phyloP scores from a whole-genome alignment of 495 filamentous ascomycete genomes.

The Bryoglossum gracile region DNA sequence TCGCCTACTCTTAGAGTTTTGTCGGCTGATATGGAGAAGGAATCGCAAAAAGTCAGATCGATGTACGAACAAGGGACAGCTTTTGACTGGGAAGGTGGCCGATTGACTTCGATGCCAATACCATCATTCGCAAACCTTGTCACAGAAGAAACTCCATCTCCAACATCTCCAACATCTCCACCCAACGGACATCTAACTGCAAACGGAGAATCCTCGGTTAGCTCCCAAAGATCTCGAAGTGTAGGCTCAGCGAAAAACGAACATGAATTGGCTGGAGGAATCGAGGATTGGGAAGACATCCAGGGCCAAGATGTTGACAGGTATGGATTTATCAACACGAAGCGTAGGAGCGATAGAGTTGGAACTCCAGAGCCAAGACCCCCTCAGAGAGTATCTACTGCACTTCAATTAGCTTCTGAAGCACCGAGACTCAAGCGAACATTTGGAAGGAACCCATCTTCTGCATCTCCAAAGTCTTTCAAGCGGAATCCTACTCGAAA shows the following conservation, averaged over 20 bases:
- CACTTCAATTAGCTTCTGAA: conserved; percentile 54
- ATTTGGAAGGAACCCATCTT: conserved; percentile 44
- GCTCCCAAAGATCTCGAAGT: conserved; percentile 19
- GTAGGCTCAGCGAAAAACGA: conserved; percentile 20
- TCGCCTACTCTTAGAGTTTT: conserved; percentile 34
- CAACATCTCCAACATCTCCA: too few species aligned
- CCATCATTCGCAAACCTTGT: too few species aligned
- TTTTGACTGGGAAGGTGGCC: conserved; percentile 54
- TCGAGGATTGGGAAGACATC: conserved; percentile 94
- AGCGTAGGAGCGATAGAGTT: conserved; percentile 12
- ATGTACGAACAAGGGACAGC: conserved; percentile 77
- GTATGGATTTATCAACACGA: conserved; percentile 81
- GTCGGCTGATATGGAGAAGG: conserved; percentile 75
- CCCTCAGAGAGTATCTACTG: conserved; percentile 59
- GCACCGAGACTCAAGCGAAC: conserved; percentile 51
- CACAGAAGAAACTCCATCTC: conserved; percentile 2
- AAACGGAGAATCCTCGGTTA: too few species aligned
- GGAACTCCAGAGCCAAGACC: conserved; percentile 39
- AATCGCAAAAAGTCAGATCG: conserved; percentile 81
- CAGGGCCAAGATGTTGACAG: conserved; percentile 80
- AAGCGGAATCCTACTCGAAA: conserved; percentile 34
- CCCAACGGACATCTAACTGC: too few species aligned
- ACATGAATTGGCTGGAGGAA: conserved; percentile 63
- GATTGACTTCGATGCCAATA: too few species aligned
- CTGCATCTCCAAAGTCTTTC: conserved; percentile 24